Base-by-base conservation (phyloP, 2,329 filamentous ascomycete genomes). In the Rhynchosporium secalis region DNA sequence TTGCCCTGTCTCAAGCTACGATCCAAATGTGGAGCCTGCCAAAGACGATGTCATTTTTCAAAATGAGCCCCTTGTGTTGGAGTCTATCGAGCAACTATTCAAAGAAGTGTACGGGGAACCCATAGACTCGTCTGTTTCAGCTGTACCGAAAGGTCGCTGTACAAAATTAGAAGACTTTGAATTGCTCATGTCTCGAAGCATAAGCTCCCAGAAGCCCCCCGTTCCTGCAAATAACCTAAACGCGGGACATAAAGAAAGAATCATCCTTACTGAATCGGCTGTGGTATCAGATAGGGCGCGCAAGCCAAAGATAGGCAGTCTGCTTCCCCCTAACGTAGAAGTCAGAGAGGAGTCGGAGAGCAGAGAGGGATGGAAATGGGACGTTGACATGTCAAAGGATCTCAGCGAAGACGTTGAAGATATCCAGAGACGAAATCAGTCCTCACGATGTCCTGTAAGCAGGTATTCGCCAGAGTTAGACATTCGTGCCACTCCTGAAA, bases 21-120 rank as follows among this genome's bases (percentile, higher is more conserved):
- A 93, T 74, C 78, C 81, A 1, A 93, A 92, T 67, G 75, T 92
- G 5, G 86, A 91, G 63, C 84, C 89, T 3, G 78, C 84, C 3
- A 93, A 93, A 71, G 85, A 91, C 61, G 85, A 91, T 68, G 81
- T 93, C 1, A 70, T 91, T 0, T 92, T 93, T 70, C 78, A 77
- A 4, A 78, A 90, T 56, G 82, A 86, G 31, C 68, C 54, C 45
- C 40, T 72, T 1, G 66, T 85, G 2, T n/a, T 83, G 2, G 66
- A 70, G 4, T 73, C 66, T 38, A 63, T 70, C n/a, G 72, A 74
- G 45, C 62, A 60, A 3, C 51, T 71, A 5, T 72, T 75, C 52
- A 69, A 65, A 48, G 62, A 64, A 7, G 33, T 73, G 2, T 75
- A 74, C 62, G 70, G 71, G 5, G 62, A 68, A 45, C 45, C 51